Percentiles rank a stretch among this genome's conserved stretches.
Evolutionary conservation across 192 early-diverging fungal genomes (phyloP).

Genomic region (Coemansia sp.): DNA sequence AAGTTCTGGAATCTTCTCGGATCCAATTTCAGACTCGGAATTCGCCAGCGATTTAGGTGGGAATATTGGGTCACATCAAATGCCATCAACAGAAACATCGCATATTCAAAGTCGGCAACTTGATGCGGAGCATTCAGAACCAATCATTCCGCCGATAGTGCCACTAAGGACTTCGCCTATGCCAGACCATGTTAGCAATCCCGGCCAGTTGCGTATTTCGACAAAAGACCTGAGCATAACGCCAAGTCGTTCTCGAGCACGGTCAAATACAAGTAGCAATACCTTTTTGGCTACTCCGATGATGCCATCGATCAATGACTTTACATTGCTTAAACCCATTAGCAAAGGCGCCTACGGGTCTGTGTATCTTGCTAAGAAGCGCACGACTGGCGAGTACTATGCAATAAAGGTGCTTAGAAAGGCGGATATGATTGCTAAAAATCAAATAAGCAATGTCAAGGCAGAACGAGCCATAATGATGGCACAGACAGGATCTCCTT

Average conservation of each 20-base stretch:
- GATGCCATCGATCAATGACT: slow-evolving; percentile 84
- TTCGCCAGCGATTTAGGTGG: background rate
- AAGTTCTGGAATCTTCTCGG: too few species aligned
- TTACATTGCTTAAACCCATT: slow-evolving; percentile 88
- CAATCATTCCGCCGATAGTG: too few species aligned
- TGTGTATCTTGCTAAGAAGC: slow-evolving; percentile 81
- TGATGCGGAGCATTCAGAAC: background rate
- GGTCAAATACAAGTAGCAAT: slow-evolving; percentile 13
- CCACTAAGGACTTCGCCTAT: background rate
- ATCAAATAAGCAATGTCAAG: slow-evolving; percentile 57
- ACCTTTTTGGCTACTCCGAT: slow-evolving; percentile 49
- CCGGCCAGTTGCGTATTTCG: slow-evolving; percentile 12
- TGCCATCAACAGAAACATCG: background rate
- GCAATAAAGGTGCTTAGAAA: slow-evolving; percentile 90
- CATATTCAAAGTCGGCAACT: background rate
- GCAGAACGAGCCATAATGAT: slow-evolving; percentile 67
- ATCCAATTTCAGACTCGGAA: too few species aligned
- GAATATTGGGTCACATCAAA: background rate
- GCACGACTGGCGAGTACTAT: slow-evolving; percentile 79
- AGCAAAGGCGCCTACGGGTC: slow-evolving; percentile 90
- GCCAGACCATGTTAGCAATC: background rate
- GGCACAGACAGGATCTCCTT: slow-evolving; percentile 79
- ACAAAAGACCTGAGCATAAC: slow-evolving; percentile 10
- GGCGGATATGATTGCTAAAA: slow-evolving; percentile 90
- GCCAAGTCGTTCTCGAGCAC: slow-evolving; percentile 4